These are phyloP conservation scores for Pythium myriotylum DNA, from an alignment of 352 stramenopile species.

Conservation along the genomic window DNA sequence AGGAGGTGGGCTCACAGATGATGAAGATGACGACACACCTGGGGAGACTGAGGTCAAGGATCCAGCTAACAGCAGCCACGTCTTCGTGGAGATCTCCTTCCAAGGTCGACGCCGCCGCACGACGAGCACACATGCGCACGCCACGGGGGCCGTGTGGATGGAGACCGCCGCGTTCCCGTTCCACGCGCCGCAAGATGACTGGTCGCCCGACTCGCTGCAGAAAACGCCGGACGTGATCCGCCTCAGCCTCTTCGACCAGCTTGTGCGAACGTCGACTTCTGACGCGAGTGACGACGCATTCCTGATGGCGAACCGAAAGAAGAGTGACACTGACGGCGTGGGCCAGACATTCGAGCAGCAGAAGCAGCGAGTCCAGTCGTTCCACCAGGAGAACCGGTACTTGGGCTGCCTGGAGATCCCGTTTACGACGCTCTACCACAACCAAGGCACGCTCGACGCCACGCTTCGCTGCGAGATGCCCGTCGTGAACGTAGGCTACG, in stretches of 20 bases:
- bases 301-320: conserved; percentile 13
- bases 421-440: conserved; percentile 87
- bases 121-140: conserved; percentile 31
- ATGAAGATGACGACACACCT: not conserved
- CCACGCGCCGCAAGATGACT: conserved; percentile 78
- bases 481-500: conserved; percentile 85
- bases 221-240: conserved; percentile 77
- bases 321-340: conserved; percentile 9
- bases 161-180: conserved; percentile 91
- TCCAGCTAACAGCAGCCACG: conserved; percentile 27
- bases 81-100: conserved; percentile 87
- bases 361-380: conserved; percentile 41
- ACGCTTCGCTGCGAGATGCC: conserved; percentile 83
- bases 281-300: conserved; percentile 36
- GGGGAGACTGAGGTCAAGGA: not conserved
- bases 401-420: conserved; percentile 85
- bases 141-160: conserved; percentile 87
- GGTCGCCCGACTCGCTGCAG: conserved; percentile 69
- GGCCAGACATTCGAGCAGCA: conserved; percentile 12
- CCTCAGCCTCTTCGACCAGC: conserved; percentile 90
- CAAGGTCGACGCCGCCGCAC: conserved; percentile 78
- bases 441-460: conserved; percentile 75
- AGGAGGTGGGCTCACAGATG: not conserved
- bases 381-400: conserved; percentile 82
- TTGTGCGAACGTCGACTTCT: conserved; percentile 38